These are phyloP conservation scores for Cyclostephanos tholiformis DNA, from an alignment of 108 stramenopile genomes.

Conservation along the genomic window DNA sequence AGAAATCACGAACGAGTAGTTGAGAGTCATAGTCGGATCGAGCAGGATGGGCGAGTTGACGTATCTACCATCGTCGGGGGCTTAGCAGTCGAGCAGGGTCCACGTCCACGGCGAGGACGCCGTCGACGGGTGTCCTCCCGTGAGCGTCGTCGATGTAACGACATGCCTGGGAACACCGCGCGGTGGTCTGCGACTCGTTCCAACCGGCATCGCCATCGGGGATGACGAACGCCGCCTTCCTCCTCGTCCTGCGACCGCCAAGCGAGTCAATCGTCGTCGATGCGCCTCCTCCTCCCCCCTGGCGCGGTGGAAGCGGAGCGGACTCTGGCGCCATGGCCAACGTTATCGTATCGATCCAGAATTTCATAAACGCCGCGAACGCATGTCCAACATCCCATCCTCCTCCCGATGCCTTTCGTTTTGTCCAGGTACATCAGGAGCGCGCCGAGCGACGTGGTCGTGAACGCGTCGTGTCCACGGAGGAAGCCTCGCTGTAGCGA, in stretches of 20 bases:
- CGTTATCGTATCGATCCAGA: slow-evolving; percentile 54
- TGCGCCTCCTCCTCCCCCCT: neutral
- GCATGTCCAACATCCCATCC: slow-evolving; percentile 80
- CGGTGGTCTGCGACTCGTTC: slow-evolving; percentile 62
- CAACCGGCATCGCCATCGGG: slow-evolving; percentile 47
- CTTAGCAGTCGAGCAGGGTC: slow-evolving; percentile 70
- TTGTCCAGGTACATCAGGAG: slow-evolving; percentile 69
- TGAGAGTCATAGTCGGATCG: slow-evolving; percentile 81
- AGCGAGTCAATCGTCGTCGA: neutral
- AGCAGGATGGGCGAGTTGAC: slow-evolving; percentile 66
- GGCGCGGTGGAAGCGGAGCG: too few relatives aligned
- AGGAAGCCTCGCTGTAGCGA: slow-evolving; percentile 79
- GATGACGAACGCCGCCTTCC: slow-evolving; percentile 62
- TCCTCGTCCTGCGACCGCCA: slow-evolving; percentile 17
- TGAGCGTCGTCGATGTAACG: slow-evolving; percentile 49
- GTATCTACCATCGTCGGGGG: slow-evolving; percentile 23
- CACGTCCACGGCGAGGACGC: slow-evolving; percentile 39
- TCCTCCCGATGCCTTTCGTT: slow-evolving; percentile 62
- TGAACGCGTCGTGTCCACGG: slow-evolving; percentile 78
- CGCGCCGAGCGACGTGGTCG: slow-evolving; percentile 57
- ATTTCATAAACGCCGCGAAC: slow-evolving; percentile 77
- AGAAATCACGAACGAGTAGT: slow-evolving; percentile 59
- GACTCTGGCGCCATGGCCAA: neutral
- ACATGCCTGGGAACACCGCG: slow-evolving; percentile 47
- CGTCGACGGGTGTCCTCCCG: slow-evolving; percentile 4